phyloP scores from a whole-genome alignment of 2,329 filamentous ascomycete genomes.

The Pseudogymnoascus sp. region DNA sequence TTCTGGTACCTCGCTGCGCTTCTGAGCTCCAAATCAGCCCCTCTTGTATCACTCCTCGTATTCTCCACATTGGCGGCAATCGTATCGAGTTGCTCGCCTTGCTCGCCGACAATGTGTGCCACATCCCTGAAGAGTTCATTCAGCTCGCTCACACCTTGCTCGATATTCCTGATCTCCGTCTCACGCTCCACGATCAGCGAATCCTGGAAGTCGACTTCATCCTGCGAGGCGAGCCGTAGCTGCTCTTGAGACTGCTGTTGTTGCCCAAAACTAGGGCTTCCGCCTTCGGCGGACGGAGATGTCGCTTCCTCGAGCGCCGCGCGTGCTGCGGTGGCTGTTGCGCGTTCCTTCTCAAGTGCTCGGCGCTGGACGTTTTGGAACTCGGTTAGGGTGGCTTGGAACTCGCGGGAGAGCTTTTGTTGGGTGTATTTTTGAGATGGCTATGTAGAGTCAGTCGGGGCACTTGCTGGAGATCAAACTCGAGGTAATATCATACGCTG shows the following conservation, averaged over 20 bases:
- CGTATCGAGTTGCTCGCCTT: conserved; percentile 79
- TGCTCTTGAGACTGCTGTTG: conserved; percentile 65
- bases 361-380: conserved; percentile 88
- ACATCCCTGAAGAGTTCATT: conserved; percentile 97
- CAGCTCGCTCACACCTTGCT: conserved; percentile 88
- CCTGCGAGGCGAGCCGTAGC: conserved; percentile 75
- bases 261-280: conserved; percentile 37
- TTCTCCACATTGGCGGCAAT: conserved; percentile 85
- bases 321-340: conserved; percentile 74
- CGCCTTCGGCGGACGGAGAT: conserved; percentile 29
- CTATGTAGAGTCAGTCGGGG: conserved; percentile 38
- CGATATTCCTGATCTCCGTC: conserved; percentile 93
- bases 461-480: not conserved
- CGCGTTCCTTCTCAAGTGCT: conserved; percentile 86
- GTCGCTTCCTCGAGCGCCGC: conserved; percentile 63
- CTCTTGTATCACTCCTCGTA: conserved; percentile 71
- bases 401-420: conserved; percentile 88
- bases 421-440: conserved; percentile 95
- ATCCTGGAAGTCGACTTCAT: conserved; percentile 97
- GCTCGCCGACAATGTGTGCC: conserved; percentile 92
- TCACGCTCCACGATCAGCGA: conserved; percentile 92
- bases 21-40: conserved; percentile 77
- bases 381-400: conserved; percentile 78
- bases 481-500: conserved; percentile 44
- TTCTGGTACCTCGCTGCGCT: conserved; percentile 89